Conservation (phyloP, 176 grass and related monocot genomes). For the Alopecurus myosuroides region DNA sequence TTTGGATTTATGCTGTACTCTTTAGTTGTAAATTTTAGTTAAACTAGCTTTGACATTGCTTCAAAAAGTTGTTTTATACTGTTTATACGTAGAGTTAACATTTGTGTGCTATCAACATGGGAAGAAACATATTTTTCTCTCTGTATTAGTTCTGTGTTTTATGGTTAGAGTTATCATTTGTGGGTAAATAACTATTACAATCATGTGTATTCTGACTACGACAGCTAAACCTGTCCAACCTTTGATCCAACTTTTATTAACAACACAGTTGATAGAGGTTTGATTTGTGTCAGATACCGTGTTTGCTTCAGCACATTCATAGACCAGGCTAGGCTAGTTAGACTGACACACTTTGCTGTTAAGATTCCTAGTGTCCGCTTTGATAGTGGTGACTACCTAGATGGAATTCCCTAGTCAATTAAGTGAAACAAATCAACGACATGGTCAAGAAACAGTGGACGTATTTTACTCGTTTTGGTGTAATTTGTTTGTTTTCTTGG, state of each 20-base stretch:
- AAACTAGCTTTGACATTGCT: too few relatives aligned
- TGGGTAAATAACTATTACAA: too few relatives aligned
- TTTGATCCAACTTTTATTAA: not conserved
- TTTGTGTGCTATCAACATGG: too few relatives aligned
- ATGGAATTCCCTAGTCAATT: not conserved
- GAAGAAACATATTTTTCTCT: too few relatives aligned
- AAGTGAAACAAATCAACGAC: not conserved
- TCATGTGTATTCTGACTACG: too few relatives aligned
- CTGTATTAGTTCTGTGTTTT: too few relatives aligned
- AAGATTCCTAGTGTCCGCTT: constrained; percentile 29
- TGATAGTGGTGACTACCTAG: not conserved
- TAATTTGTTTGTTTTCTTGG: not conserved
- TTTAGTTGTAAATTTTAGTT: not conserved
- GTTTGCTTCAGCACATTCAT: not conserved
- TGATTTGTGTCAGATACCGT: not conserved
- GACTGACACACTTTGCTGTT: not conserved
- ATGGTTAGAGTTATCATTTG: too few relatives aligned
- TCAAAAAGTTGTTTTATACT: too few relatives aligned
- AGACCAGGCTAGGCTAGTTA: not conserved
- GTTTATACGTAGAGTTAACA: not conserved
- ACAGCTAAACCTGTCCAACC: not conserved
- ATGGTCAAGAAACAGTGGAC: not conserved
- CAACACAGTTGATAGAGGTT: not conserved
- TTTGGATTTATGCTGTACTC: not conserved
- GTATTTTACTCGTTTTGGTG: not conserved